phyloP scores from a whole-genome alignment of 169 alveolate genomes.

The Plasmodium falciparum region DNA sequence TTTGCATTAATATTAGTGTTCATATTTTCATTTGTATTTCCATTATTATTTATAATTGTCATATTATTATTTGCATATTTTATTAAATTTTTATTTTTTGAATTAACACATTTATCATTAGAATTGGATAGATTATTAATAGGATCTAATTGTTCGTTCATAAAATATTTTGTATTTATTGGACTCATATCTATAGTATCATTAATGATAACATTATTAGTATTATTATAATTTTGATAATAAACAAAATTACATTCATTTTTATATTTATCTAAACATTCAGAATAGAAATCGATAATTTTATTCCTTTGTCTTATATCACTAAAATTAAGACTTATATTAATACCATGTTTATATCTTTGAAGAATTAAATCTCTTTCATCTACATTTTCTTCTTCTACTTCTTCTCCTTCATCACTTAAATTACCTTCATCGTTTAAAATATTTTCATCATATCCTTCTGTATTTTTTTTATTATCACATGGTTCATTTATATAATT shows the following conservation, averaged over 20 bases:
- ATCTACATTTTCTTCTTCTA: slow-evolving; percentile 53
- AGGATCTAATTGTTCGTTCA: slow-evolving; percentile 16
- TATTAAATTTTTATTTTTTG: slow-evolving; percentile 17
- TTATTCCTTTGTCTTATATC: slow-evolving; percentile 1
- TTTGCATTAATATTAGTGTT: background rate
- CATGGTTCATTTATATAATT: background rate
- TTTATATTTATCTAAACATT: slow-evolving; percentile 83
- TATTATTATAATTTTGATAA: slow-evolving; percentile 78
- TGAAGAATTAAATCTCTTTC: slow-evolving; percentile 68
- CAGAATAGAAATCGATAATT: slow-evolving; percentile 83
- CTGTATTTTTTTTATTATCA: slow-evolving; percentile 55
- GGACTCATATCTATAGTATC: slow-evolving; percentile 34
- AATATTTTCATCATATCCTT: slow-evolving; percentile 43
- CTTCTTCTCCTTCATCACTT: slow-evolving; percentile 65
- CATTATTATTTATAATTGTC: background rate
- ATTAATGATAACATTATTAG: slow-evolving; percentile 40
- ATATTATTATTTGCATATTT: slow-evolving; percentile 6
- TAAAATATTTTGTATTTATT: background rate
- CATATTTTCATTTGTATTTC: background rate
- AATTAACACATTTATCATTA: slow-evolving; percentile 17
- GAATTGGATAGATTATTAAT: slow-evolving; percentile 3
- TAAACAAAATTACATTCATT: slow-evolving; percentile 81
- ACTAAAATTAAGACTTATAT: slow-evolving; percentile 22
- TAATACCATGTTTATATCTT: slow-evolving; percentile 73
- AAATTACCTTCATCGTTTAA: slow-evolving; percentile 51